Evolutionary conservation across 306 rosid genomes (phyloP), one percentile per base, ranked within the genome.

Genomic region (Pueraria montana): DNA sequence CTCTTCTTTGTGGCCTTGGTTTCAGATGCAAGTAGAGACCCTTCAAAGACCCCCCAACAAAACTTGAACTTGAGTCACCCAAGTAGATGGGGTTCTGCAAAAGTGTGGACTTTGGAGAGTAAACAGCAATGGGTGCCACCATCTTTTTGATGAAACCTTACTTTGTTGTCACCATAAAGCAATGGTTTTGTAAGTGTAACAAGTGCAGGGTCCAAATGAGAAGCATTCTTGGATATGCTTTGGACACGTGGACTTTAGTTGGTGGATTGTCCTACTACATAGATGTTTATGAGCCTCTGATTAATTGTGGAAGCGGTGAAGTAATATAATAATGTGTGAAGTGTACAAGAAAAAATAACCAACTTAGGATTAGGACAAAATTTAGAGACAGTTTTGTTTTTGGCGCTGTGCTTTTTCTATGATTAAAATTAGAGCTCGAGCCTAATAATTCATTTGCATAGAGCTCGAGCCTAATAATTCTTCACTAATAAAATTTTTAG

Each of bases 181-280:
- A 62, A 27, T 80, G 81, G 71, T 26, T 63, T 58, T 69, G 58
- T 24, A 21, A 21, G 5, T 17, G 65, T 20, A 23, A 58, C 17
- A 5, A 38, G n/a, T 45, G 77, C 65, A 36, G 32, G 24, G 27
- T 45, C 65, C 73, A 40, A 56, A 70, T 17, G 67, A 69, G 72
- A 55, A 82, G 36, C 70, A 87, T 72, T 74, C 64, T 70, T 66
- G 97, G 99, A 11, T 76, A 9, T 78, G 84, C 26, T 85, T 89
- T 27, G 55, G 95, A 92, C 98, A 92, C 97, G 98, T 96, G 96
- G 94, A 84, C 27, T 85, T 12, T 50, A 34, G 16, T 62, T 67
- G 78, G 72, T 82, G 78, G 89, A 71, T 77, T 82, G 70, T 85
- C 77, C 80, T 58, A 67, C 80, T 58, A 67, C 81, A 17, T 79